Percentiles rank a stretch among this genome's conserved stretches.
phyloP scores from a whole-genome alignment of 441 rosid genomes.

The Jatropha multifida region DNA sequence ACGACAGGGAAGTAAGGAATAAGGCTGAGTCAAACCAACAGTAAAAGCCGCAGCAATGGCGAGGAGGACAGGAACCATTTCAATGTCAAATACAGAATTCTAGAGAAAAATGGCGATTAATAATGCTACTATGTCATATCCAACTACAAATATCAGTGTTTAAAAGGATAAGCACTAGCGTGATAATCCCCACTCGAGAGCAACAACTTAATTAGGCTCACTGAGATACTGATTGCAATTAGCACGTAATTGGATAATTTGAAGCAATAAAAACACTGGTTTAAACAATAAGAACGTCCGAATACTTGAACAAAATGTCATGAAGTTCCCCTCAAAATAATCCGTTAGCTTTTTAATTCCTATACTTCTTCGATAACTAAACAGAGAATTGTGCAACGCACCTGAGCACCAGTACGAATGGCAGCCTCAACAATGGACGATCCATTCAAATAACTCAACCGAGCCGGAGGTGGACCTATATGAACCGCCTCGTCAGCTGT shows the following conservation, averaged over 20 bases:
- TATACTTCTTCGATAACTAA: background rate
- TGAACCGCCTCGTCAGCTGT: conserved; percentile 80
- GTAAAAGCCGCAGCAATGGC: background rate
- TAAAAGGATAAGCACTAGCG: background rate
- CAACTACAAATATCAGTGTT: background rate
- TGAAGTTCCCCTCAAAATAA: conserved; percentile 5
- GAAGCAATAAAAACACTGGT: background rate
- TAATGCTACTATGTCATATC: background rate
- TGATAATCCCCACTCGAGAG: background rate
- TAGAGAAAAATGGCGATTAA: background rate
- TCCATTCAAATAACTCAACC: conserved; percentile 73
- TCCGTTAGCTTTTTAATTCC: background rate
- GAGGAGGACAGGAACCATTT: background rate
- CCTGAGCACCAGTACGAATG: conserved; percentile 83
- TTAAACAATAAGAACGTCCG: background rate
- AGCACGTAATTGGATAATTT: background rate
- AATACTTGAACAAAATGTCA: background rate
- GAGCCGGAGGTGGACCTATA: conserved; percentile 81
- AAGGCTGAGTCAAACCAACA: background rate
- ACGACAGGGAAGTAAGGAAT: background rate
- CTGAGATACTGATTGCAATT: background rate
- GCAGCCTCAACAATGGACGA: conserved; percentile 73
- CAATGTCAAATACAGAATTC: background rate
- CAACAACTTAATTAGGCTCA: background rate
- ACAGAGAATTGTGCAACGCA: conserved; percentile 24